These are phyloP conservation scores for Herpetospermum pedunculosum DNA, from an alignment of 306 rosid species.

Conservation along the genomic window DNA sequence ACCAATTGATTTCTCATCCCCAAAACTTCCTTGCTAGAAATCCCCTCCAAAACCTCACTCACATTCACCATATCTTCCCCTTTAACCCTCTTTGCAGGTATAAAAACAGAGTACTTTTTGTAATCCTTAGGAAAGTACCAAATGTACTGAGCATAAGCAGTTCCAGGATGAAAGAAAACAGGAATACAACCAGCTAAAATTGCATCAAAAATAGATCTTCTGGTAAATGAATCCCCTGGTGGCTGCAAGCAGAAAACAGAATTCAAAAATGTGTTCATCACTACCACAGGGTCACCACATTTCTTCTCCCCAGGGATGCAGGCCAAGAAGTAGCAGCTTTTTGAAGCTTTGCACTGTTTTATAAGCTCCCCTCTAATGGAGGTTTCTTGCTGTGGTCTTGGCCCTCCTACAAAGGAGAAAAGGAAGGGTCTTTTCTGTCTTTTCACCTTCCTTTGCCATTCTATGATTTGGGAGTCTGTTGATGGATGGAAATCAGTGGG, in stretches of 20 bases:
- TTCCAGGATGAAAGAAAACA: conserved; percentile 37
- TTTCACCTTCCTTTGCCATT: conserved; percentile 33
- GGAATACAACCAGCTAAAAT: conserved; percentile 42
- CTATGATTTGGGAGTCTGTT: conserved; percentile 19
- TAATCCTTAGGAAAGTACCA: conserved; percentile 33
- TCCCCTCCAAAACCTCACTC: conserved; percentile 10
- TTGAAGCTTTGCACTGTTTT: conserved; percentile 23
- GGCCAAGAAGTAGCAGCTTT: conserved; percentile 24
- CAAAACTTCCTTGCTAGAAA: conserved; percentile 13
- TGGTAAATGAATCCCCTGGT: conserved; percentile 32
- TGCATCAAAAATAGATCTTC: conserved; percentile 37
- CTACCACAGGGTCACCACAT: conserved; percentile 23
- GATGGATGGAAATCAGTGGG: conserved; percentile 44
- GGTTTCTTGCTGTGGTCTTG: conserved; percentile 22
- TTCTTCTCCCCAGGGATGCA: conserved; percentile 20
- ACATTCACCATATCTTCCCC: conserved; percentile 18
- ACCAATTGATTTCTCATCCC: conserved; percentile 31
- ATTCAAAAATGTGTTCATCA: conserved; percentile 35
- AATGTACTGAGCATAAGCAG: conserved; percentile 30
- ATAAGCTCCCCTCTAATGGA: conserved; percentile 34
- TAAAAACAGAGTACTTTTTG: conserved; percentile 24
- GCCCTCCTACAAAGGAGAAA: conserved; percentile 34
- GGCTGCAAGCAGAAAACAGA: conserved; percentile 44
- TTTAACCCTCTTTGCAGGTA: conserved; percentile 13
- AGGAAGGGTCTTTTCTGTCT: conserved; percentile 17